Percentiles rank a stretch among this genome's conserved stretches.
Conservation (phyloP, 1,284 basidiomycete genomes). For the Coniophora puteana region DNA sequence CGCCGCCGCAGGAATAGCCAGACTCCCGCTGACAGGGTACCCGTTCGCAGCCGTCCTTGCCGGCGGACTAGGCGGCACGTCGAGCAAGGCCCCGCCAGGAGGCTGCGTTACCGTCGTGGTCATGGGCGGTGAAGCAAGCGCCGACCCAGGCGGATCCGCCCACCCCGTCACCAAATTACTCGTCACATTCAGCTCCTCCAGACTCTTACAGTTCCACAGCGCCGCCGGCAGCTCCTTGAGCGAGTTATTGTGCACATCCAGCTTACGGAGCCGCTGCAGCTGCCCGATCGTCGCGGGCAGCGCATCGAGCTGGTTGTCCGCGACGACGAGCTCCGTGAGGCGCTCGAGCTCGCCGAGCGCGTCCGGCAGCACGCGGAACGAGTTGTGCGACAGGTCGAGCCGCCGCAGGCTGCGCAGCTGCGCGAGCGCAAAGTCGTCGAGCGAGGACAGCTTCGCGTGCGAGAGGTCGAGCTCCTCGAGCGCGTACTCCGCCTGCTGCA, state of each 20-base stretch:
- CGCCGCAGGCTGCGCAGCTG: slow-evolving; percentile 72
- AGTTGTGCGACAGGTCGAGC: slow-evolving; percentile 83
- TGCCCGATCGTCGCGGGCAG: slow-evolving; percentile 80
- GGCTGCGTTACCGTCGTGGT: too few relatives aligned
- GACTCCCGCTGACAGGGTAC: slow-evolving; percentile 12
- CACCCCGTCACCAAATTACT: slow-evolving; percentile 84
- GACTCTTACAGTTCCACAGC: slow-evolving; percentile 83
- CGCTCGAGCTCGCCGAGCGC: slow-evolving; percentile 71
- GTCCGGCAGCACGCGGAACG: slow-evolving; percentile 83
- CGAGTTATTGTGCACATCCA: slow-evolving; percentile 94
- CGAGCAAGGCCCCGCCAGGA: slow-evolving; percentile 17
- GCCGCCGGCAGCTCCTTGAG: slow-evolving; percentile 72
- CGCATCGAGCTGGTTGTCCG: slow-evolving; percentile 83
- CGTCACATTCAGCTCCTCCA: slow-evolving; percentile 81
- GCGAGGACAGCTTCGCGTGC: slow-evolving; percentile 83
- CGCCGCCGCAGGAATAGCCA: too few relatives aligned
- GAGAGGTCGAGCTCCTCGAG: slow-evolving; percentile 88
- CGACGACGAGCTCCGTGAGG: slow-evolving; percentile 79
- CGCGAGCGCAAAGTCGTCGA: slow-evolving; percentile 73
- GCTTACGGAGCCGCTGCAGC: slow-evolving; percentile 70
- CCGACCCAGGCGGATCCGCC: slow-evolving; percentile 52
- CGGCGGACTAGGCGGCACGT: slow-evolving; percentile 13
- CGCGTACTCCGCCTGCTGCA: slow-evolving; percentile 52
- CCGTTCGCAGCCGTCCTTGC: slow-evolving; percentile 3
- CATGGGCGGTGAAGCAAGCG: slow-evolving; percentile 9